Conservation (phyloP, 192 early-diverging fungal species). For the Entomortierella chlamydospora region DNA sequence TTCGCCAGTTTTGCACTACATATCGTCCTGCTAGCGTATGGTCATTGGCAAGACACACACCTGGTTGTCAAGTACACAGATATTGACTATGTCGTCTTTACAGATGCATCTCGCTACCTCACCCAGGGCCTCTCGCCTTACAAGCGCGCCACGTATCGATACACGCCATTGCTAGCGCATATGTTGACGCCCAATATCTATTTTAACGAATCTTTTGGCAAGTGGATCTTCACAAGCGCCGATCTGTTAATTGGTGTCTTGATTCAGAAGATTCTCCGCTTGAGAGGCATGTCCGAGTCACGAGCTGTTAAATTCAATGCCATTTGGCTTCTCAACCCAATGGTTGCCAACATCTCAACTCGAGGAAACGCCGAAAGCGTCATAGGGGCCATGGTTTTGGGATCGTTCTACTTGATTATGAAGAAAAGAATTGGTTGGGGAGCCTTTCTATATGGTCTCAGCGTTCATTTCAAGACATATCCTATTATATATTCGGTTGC, state of each 20-base stretch:
- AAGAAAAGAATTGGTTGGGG: slow-evolving; percentile 63
- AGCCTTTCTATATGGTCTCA: slow-evolving; percentile 82
- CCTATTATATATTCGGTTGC: slow-evolving; percentile 95
- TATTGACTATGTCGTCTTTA: slow-evolving; percentile 97
- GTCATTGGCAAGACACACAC: slow-evolving; percentile 88
- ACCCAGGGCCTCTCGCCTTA: slow-evolving; percentile 83
- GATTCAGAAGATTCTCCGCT: slow-evolving; percentile 64
- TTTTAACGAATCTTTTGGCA: slow-evolving; percentile 84
- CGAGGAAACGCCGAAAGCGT: slow-evolving; percentile 94
- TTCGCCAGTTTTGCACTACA: slow-evolving; percentile 35
- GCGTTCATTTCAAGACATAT: slow-evolving; percentile 98
- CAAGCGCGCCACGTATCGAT: slow-evolving; percentile 93
- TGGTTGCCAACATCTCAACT: slow-evolving; percentile 96
- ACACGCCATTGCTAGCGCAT: slow-evolving; percentile 95
- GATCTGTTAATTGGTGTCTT: slow-evolving; percentile 84
- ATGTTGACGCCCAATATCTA: slow-evolving; percentile 87
- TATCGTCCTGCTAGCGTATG: slow-evolving; percentile 76
- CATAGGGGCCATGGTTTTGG: slow-evolving; percentile 82
- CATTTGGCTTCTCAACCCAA: slow-evolving; percentile 94
- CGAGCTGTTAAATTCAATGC: slow-evolving; percentile 65
- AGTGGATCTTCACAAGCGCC: slow-evolving; percentile 88
- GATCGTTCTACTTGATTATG: slow-evolving; percentile 78
- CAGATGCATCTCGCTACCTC: slow-evolving; percentile 90
- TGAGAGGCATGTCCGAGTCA: slow-evolving; percentile 67
- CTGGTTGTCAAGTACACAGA: slow-evolving; percentile 98